phyloP scores from a whole-genome alignment of 2,329 filamentous ascomycete species.

The Hymenotorrendiella dingleyae region DNA sequence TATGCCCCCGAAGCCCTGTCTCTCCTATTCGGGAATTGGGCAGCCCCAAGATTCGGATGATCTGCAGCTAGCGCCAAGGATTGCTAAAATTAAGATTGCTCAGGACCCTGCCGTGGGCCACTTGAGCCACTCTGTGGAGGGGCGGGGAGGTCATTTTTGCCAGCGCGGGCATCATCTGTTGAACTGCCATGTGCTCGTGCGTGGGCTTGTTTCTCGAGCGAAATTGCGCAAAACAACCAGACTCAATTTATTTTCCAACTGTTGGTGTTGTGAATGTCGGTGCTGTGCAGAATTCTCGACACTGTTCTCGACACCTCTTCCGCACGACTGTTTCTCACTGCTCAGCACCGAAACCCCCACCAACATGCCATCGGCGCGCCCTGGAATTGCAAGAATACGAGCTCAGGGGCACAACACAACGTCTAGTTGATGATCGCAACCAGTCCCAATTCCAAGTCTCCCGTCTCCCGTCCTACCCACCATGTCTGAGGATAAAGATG shows the following conservation, averaged over 20 bases:
- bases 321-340: not conserved
- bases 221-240: not conserved
- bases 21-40: too few relatives aligned
- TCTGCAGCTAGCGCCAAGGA: conserved; percentile 6
- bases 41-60: conserved; percentile 11
- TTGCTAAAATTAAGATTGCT: conserved; percentile 13
- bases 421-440: not conserved
- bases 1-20: too few relatives aligned
- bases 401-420: not conserved
- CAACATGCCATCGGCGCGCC: not conserved
- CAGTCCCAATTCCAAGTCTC: not conserved
- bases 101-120: not conserved
- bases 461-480: not conserved
- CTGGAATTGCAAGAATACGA: not conserved
- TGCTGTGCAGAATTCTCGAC: too few relatives aligned
- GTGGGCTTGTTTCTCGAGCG: not conserved
- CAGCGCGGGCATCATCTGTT: not conserved
- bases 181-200: not conserved
- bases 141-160: not conserved
- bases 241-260: not conserved
- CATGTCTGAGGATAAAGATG: conserved; percentile 20
- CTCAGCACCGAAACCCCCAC: not conserved
- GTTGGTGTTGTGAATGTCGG: too few relatives aligned
- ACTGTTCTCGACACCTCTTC: too few relatives aligned
- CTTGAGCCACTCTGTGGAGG: not conserved